Conservation (phyloP, 495 filamentous ascomycete species). For the Bryoglossum gracile region DNA sequence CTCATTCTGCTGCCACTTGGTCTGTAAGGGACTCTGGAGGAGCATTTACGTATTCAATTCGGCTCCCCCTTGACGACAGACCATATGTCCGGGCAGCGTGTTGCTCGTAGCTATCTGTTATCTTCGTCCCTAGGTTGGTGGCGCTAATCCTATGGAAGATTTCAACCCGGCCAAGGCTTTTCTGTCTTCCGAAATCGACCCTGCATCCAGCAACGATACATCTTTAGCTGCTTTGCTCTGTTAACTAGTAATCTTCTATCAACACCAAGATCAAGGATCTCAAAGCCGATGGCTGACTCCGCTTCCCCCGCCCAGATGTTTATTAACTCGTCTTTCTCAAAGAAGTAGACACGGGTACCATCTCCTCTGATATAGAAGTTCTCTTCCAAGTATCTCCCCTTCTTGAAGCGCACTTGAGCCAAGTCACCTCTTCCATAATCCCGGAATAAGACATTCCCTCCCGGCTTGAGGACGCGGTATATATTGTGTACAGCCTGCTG, state of each 20-base stretch:
- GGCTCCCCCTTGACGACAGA: too few relatives aligned
- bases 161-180: not conserved
- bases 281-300: constrained; percentile 40
- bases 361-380: constrained; percentile 97
- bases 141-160: too few relatives aligned
- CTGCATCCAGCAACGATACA: constrained; percentile 98
- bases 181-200: constrained; percentile 70
- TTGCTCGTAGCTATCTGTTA: too few relatives aligned
- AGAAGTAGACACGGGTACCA: constrained; percentile 96
- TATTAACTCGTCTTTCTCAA: constrained; percentile 74
- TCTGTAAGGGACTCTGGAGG: too few relatives aligned
- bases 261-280: constrained; percentile 67
- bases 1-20: too few relatives aligned
- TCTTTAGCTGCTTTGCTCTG: constrained; percentile 80
- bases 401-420: constrained; percentile 94
- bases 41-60: too few relatives aligned
- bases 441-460: constrained; percentile 83
- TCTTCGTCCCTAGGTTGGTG: too few relatives aligned
- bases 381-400: constrained; percentile 82
- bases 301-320: constrained; percentile 58
- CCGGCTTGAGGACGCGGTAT: constrained; percentile 72
- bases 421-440: constrained; percentile 95
- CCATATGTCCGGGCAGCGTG: too few relatives aligned
- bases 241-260: constrained; percentile 90
- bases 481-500: constrained; percentile 73